Evolutionary conservation across 2,329 filamentous ascomycete species (phyloP), one percentile per base, ranked within the genome.

Genomic region (Tolypocladium guangdongense): DNA sequence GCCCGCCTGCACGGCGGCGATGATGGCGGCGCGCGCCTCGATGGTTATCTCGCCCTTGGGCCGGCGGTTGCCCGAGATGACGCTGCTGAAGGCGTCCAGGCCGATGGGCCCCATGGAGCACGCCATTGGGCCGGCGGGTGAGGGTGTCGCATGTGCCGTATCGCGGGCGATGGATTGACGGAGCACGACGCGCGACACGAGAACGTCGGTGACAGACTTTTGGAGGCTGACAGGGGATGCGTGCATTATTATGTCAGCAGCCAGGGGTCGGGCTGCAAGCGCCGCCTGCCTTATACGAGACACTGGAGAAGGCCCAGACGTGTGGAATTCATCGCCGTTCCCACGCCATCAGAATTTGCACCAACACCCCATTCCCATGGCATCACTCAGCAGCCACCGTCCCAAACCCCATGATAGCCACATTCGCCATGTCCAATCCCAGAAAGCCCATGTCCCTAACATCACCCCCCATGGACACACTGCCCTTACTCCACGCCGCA

Each of bases 51-150:
- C 52, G 20, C 47, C 47, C 24, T 27, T 45, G 24, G 46, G 46
- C 27, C 18, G 35, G 46, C 46, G 47, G 22, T 49, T 48, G 47
- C 24, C 27, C 16, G 49, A 39, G 49, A 50, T 41, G 37, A 53
- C 45, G 52, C 27, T 27, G 46, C 46, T n/a, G n/a, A 41, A 45
- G 37, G 37, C 18, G n/a, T 48, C 45, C 4, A 49, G 35, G 43
- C 32, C 36, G 22, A 14, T 39, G 36, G 20, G 20, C 16, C 12
- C 49, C 38, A 45, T 45, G 72, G 73, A 4, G 75, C 12, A 18
- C 24, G 43, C 18, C 43, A 30, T 46, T 32, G 16, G 27, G 43
- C 24, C 22, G 22, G 16, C 14, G 7, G 24, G 14, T 45, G 14
- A 45, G 24, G 16, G 14, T 24, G 22, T 3, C 41, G 22, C 24